A percentile compares a stretch with the other conserved stretches of the same genome.
Evolutionary conservation across 2,329 filamentous ascomycete genomes (phyloP).

Genomic region (Colletotrichum brevisporum): DNA sequence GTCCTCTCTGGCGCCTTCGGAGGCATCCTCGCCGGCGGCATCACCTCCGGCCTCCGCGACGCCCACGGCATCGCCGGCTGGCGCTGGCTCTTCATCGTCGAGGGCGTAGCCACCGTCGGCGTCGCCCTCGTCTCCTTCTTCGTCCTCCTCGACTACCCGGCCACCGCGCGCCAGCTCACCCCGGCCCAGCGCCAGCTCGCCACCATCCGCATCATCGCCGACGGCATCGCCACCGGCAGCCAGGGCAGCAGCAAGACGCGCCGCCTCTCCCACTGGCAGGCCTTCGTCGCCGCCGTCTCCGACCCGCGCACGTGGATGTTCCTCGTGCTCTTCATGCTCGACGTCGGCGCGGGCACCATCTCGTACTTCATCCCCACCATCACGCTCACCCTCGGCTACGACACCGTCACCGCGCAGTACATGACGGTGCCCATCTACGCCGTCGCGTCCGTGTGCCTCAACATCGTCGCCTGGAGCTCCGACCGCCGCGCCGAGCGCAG

Average conservation of each 20-base stretch:
- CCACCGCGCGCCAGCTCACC: constrained; percentile 71
- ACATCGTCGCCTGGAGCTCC: constrained; percentile 44
- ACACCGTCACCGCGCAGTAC: constrained; percentile 59
- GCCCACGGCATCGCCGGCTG: constrained; percentile 63
- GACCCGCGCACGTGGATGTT: constrained; percentile 65
- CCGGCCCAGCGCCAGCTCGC: constrained; percentile 74
- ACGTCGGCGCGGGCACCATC: constrained; percentile 61
- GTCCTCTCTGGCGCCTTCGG: constrained; percentile 68
- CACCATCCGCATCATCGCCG: constrained; percentile 57
- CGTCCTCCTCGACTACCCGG: constrained; percentile 79
- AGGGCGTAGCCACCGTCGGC: constrained; percentile 76
- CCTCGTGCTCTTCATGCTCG: constrained; percentile 64
- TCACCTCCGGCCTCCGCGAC: constrained; percentile 60
- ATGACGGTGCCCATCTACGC: constrained; percentile 57
- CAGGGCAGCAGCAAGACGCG: constrained; percentile 42
- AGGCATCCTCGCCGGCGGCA: constrained; percentile 63
- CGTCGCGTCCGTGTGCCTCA: constrained; percentile 42
- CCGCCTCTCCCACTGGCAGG: constrained; percentile 46
- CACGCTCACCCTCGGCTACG: constrained; percentile 62
- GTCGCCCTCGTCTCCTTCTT: constrained; percentile 75
- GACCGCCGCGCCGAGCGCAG: constrained; percentile 42
- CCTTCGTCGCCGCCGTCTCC: constrained; percentile 51
- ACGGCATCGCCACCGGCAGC: constrained; percentile 53
- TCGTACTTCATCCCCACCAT: constrained; percentile 69
- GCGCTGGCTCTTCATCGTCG: constrained; percentile 68